Conservation (phyloP, 1,284 basidiomycete genomes). For the Apiotrichum montevideense region DNA sequence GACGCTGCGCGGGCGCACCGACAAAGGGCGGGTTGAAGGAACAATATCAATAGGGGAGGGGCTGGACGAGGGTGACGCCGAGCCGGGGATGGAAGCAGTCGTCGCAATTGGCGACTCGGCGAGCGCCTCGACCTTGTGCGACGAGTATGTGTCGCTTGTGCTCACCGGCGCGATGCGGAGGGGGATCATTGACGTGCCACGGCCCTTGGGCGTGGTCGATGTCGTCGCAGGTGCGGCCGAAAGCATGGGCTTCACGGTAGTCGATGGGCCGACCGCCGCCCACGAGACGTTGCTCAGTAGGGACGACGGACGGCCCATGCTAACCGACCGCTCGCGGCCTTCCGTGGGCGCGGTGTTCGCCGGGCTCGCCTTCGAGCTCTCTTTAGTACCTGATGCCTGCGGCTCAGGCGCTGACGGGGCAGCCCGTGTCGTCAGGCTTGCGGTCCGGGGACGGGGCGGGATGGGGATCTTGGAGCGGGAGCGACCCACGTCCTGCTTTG, state of each 20-base stretch:
- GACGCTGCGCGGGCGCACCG: neutral
- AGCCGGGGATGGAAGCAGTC: too few relatives aligned
- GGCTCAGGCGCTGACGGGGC: too few relatives aligned
- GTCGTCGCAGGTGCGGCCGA: too few relatives aligned
- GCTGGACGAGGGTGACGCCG: too few relatives aligned
- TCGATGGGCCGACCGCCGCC: neutral
- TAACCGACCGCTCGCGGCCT: neutral
- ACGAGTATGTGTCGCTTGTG: neutral
- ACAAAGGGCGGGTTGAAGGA: neutral
- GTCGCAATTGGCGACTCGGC: neutral
- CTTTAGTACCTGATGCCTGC: too few relatives aligned
- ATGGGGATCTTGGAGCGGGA: neutral
- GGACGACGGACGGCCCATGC: neutral
- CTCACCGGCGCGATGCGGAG: neutral
- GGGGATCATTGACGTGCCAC: neutral
- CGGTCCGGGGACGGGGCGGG: too few relatives aligned
- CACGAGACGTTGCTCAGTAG: conserved; percentile 1
- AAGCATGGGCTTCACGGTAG: neutral
- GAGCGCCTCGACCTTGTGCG: neutral
- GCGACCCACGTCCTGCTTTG: neutral
- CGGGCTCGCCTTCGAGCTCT: too few relatives aligned
- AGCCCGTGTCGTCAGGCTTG: too few relatives aligned
- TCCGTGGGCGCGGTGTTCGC: too few relatives aligned
- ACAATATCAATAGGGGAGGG: neutral
- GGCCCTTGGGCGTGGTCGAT: neutral